Base-by-base conservation (phyloP, 2,329 filamentous ascomycete species). In the Exophiala lecanii-corni region DNA sequence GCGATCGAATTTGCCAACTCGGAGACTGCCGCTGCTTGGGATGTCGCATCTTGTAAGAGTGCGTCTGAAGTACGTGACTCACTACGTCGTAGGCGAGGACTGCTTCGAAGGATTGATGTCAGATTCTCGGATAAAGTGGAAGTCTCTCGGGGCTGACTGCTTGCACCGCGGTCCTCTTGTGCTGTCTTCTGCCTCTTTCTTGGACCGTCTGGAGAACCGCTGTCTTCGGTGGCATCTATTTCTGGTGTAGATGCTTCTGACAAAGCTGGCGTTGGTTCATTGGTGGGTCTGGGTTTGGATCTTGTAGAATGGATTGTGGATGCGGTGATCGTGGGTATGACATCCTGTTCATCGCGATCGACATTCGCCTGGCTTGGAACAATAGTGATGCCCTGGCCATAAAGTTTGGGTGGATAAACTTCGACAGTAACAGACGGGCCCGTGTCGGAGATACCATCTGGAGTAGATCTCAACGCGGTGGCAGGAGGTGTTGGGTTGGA, bases 1-100 rank as follows among this genome's bases (percentile, higher is more conserved):
- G 47, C 50, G 15, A 53, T 53, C 19, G 48, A 47, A 34, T 49
- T 44, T 31, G 50, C 47, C 13, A 53, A 41, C 23, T 53, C 47
- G n/a, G 47, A 50, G n/a, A 53, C 45, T 13, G 44, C 43, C 9
- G 47, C 47, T 9, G 45, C 44, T 13, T 45, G 43, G 23, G 30
- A 45, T 21, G 49, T 52, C 4, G 47, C 50, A 43, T 49, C 46
- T 38, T 50, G 50, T 21, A 52, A 34, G 18, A 52, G 32, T 7
- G 35, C 47, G 16, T 52, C 50, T 12, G 50, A 51, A 12, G 49
- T 51, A 17, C 45, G 39, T n/a, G 49, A 51, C 23, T 49, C 49
- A 16, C 49, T 51, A 17, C 49, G 45, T 21, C 45, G 32, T 17
- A 17, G 19, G 20, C 43, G 36, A 12, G 49, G 37, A 23, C 45